Evolutionary conservation across 139 green algal genomes (phyloP).

Genomic region (Deuterostichococcus epilithicus): DNA sequence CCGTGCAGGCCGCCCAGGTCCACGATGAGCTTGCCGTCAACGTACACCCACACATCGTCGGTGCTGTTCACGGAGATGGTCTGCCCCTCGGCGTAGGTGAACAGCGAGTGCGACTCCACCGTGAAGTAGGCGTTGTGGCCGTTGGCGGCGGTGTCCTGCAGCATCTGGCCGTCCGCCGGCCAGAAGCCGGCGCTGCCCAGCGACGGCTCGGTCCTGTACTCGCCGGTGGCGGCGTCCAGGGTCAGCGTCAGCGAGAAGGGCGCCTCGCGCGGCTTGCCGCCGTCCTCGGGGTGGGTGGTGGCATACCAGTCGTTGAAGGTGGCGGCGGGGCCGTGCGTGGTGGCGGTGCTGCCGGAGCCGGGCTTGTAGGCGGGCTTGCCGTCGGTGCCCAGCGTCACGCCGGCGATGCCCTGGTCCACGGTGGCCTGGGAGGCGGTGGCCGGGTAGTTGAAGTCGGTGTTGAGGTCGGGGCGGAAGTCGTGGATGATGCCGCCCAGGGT

Average conservation of each 20-base stretch:
- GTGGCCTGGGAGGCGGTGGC: too few relatives aligned
- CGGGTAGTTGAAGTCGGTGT: neutral
- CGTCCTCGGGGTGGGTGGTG: neutral
- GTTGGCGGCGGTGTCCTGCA: neutral
- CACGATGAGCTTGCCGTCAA: constrained; percentile 1
- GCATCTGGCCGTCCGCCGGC: neutral
- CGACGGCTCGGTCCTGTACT: neutral
- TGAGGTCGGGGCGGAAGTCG: neutral
- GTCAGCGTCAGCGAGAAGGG: neutral
- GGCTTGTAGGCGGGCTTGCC: neutral
- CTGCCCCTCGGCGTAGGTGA: neutral
- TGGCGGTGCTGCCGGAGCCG: neutral
- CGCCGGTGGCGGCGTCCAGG: neutral
- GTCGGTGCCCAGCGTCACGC: neutral
- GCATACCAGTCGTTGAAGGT: constrained; percentile 1
- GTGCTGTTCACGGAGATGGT: neutral
- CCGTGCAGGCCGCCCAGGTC: neutral
- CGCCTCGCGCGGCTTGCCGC: neutral
- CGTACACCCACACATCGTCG: neutral
- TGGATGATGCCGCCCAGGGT: neutral
- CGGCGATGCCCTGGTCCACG: neutral
- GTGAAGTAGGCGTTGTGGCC: neutral
- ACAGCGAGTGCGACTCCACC: neutral
- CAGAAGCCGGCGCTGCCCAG: neutral
- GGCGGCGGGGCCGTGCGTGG: neutral